A percentile compares a stretch with the other conserved stretches of the same genome.
Conservation (phyloP, 306 rosid genomes). For the Corylus heterophylla region DNA sequence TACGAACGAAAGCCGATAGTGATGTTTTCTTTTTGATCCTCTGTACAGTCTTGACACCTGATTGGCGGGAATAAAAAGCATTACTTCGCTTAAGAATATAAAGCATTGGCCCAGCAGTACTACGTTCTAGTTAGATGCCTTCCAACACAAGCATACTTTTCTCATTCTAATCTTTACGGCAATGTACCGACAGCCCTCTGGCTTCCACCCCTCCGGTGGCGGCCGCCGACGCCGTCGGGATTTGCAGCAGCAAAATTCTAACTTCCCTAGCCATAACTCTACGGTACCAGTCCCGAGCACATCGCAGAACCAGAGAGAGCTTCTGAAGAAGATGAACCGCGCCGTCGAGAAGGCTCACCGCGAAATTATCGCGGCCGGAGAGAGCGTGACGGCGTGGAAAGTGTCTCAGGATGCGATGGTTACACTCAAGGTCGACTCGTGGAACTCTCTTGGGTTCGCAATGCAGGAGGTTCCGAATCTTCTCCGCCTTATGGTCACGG, state of each 20-base stretch:
- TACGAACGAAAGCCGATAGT: too few relatives aligned
- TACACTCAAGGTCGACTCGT: constrained; percentile 57
- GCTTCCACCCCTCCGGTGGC: constrained; percentile 24
- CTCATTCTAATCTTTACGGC: background rate
- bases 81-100: too few relatives aligned
- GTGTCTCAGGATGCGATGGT: constrained; percentile 60
- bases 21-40: too few relatives aligned
- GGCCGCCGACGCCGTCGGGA: constrained; percentile 9
- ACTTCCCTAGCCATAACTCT: background rate
- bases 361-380: constrained; percentile 46
- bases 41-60: too few relatives aligned
- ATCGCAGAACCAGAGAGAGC: constrained; percentile 25
- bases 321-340: constrained; percentile 28
- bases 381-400: constrained; percentile 66
- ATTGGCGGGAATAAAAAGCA: too few relatives aligned
- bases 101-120: too few relatives aligned
- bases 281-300: constrained; percentile 8
- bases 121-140: background rate
- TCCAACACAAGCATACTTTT: background rate
- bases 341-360: constrained; percentile 52
- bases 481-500: constrained; percentile 45
- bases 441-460: constrained; percentile 57
- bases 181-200: constrained; percentile 42
- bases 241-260: background rate
- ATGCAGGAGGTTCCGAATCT: constrained; percentile 83